phyloP scores from a whole-genome alignment of 768 basidiomycete species.

The Lactarius akahatsu region DNA sequence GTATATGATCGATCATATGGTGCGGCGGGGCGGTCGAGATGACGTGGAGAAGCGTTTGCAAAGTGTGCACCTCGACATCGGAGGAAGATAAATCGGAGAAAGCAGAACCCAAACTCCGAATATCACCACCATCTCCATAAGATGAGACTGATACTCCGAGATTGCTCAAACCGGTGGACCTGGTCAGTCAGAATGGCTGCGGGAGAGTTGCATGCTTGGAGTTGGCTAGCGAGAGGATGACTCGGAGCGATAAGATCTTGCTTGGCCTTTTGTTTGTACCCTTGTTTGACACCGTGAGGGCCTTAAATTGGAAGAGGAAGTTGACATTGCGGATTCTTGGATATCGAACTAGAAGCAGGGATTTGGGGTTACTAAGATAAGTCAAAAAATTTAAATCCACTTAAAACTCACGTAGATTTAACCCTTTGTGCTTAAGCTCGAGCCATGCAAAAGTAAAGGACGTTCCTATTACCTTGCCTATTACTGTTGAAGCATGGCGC shows the following conservation, averaged over 20 bases:
- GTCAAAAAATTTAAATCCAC: too few relatives aligned
- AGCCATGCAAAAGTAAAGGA: too few relatives aligned
- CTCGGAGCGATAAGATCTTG: not conserved
- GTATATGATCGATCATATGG: conserved; percentile 32
- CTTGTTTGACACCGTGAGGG: conserved; percentile 31
- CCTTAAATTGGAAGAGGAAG: conserved; percentile 42
- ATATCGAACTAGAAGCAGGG: conserved; percentile 53
- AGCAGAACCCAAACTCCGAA: not conserved
- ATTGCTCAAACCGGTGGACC: not conserved
- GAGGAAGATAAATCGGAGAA: not conserved
- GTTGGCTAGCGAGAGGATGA: not conserved
- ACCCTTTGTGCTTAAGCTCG: too few relatives aligned
- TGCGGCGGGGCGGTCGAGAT: conserved; percentile 37
- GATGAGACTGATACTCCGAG: not conserved
- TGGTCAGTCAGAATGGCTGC: not conserved
- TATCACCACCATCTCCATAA: too few relatives aligned
- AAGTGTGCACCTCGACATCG: conserved; percentile 4
- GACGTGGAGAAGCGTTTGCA: conserved; percentile 38
- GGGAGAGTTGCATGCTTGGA: not conserved
- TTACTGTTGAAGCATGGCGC: too few relatives aligned
- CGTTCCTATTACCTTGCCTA: too few relatives aligned
- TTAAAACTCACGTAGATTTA: too few relatives aligned
- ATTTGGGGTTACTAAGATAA: too few relatives aligned
- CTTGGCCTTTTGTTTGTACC: not conserved
- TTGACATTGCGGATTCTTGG: conserved; percentile 32